Evolutionary conservation across 257 asterid genomes (phyloP).

Genomic region (Dorcoceras hygrometricum): DNA sequence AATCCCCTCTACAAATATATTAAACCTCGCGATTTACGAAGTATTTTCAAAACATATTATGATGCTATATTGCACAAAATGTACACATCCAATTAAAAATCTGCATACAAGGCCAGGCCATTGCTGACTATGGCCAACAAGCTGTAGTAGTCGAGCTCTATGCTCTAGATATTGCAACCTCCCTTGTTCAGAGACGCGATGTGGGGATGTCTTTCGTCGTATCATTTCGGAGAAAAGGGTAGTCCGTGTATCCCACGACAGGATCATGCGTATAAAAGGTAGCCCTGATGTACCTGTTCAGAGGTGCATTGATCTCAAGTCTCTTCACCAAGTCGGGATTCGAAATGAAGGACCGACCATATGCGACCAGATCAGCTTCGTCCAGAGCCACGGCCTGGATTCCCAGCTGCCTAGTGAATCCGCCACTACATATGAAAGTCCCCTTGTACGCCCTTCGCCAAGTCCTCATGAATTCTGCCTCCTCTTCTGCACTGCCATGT

Average conservation of each 20-base stretch:
- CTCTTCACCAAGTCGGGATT: conserved; percentile 68
- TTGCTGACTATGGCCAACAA: neutral
- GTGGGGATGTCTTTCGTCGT: conserved; percentile 5
- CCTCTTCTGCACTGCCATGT: conserved; percentile 75
- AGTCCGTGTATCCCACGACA: conserved; percentile 63
- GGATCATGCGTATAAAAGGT: conserved; percentile 71
- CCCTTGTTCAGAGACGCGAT: conserved; percentile 34
- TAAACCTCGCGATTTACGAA: neutral
- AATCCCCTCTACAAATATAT: neutral
- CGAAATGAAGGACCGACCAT: conserved; percentile 54
- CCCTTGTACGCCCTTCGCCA: conserved; percentile 67
- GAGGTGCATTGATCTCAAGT: conserved; percentile 46
- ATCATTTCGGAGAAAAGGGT: conserved; percentile 41
- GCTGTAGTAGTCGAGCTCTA: neutral
- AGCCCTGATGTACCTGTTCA: conserved; percentile 49
- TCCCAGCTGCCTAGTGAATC: conserved; percentile 61
- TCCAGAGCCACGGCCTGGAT: conserved; percentile 52
- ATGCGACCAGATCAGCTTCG: conserved; percentile 63
- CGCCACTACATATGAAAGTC: conserved; percentile 65
- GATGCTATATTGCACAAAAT: neutral
- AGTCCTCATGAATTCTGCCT: conserved; percentile 45
- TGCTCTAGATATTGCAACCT: conserved; percentile 4
- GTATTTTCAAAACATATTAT: neutral
- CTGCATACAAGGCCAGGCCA: neutral
- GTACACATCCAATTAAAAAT: neutral